Evolutionary conservation across 1,139 yeast genomes (phyloP).

Genomic region (Geotrichum europaeum): DNA sequence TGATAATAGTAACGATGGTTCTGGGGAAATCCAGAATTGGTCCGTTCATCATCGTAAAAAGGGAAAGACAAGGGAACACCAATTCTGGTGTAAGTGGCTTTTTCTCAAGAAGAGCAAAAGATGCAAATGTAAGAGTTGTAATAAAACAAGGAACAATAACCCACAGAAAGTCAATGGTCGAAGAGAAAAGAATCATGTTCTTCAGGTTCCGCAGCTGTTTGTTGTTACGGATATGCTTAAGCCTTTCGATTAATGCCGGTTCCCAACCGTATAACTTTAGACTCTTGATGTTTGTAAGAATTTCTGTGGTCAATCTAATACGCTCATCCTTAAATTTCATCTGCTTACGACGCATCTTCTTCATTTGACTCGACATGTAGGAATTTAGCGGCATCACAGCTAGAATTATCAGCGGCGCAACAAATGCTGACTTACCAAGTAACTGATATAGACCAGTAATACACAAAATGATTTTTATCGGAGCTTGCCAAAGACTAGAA

Average conservation of each 20-base stretch:
- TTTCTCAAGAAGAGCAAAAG: conserved; percentile 37
- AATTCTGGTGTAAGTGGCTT: conserved; percentile 60
- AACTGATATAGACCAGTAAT: conserved; percentile 50
- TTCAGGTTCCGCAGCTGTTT: conserved; percentile 72
- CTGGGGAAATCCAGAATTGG: conserved; percentile 48
- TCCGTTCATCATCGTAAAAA: conserved; percentile 52
- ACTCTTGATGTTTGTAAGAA: conserved; percentile 58
- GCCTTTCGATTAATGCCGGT: conserved; percentile 49
- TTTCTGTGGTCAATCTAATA: conserved; percentile 58
- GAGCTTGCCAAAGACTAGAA: conserved; percentile 53
- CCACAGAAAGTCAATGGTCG: conserved; percentile 55
- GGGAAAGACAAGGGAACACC: conserved; percentile 64
- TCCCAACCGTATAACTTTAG: conserved; percentile 76
- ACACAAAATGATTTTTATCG: conserved; percentile 51
- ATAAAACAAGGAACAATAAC: conserved; percentile 59
- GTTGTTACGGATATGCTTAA: conserved; percentile 65
- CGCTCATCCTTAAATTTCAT: conserved; percentile 64
- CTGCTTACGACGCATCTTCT: conserved; percentile 49
- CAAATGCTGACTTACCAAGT: conserved; percentile 56
- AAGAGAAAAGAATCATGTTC: conserved; percentile 39
- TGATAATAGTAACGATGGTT: conserved; percentile 46
- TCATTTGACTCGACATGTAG: conserved; percentile 43
- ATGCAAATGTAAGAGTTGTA: conserved; percentile 56
- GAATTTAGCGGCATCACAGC: conserved; percentile 57
- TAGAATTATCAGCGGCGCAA: conserved; percentile 51